Conservation (phyloP, 2,329 filamentous ascomycete species). For the Zymoseptoria pseudotritici region DNA sequence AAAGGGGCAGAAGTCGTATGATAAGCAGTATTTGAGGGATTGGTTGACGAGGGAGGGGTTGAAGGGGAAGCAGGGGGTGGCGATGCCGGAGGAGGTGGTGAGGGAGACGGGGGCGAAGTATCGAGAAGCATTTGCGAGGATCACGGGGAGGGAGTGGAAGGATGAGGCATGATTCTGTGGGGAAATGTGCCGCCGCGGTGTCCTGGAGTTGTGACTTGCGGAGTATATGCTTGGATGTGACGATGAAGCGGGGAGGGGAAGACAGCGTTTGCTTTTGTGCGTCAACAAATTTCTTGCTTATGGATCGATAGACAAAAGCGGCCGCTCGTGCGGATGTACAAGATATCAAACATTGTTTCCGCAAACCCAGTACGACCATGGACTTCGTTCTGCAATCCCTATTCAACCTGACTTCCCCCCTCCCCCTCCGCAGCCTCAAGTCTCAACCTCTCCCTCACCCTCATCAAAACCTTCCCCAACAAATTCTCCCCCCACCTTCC, state of each 20-base stretch:
- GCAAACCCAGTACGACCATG: too few species aligned
- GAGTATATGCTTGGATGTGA: too few species aligned
- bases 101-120: constrained; percentile 65
- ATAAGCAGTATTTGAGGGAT: constrained; percentile 69
- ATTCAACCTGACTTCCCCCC: too few species aligned
- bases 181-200: too few species aligned
- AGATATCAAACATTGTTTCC: too few species aligned
- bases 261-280: too few species aligned
- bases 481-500: constrained; percentile 7
- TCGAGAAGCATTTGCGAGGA: constrained; percentile 62
- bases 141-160: constrained; percentile 31
- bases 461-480: constrained; percentile 10
- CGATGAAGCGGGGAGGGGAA: too few species aligned
- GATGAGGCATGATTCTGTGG: neutral
- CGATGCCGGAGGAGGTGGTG: constrained; percentile 65
- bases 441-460: constrained; percentile 2
- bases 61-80: constrained; percentile 66
- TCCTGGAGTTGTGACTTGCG: too few species aligned
- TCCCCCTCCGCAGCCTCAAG: neutral
- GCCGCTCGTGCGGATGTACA: too few species aligned
- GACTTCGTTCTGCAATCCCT: too few species aligned
- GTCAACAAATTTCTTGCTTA: too few species aligned
- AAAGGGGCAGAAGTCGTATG: constrained; percentile 71
- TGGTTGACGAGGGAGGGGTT: constrained; percentile 69
- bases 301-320: too few species aligned